Conservation (phyloP, 371 early-diverging fungal genomes). For the Mucor mucedo region DNA sequence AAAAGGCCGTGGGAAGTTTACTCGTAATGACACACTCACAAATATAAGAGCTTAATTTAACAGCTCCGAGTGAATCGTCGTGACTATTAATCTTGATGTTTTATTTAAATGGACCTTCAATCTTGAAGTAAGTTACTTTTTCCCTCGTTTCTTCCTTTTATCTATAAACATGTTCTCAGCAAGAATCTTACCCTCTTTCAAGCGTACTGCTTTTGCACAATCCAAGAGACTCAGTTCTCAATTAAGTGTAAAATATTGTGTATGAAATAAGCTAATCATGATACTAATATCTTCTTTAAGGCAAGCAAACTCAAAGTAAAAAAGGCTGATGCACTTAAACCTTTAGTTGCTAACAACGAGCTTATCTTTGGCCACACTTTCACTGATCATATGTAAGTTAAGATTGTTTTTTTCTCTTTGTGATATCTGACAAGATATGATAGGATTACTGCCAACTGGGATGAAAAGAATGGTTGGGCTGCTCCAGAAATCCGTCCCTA, state of each 20-base stretch:
- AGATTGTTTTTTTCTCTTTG: not conserved
- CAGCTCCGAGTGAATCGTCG: slow-evolving; percentile 20
- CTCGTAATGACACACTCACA: not conserved
- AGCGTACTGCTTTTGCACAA: slow-evolving; percentile 16
- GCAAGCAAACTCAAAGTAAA: slow-evolving; percentile 55
- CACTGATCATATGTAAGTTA: slow-evolving; percentile 89
- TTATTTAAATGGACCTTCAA: slow-evolving; percentile 7
- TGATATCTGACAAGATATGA: not conserved
- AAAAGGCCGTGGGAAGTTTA: slow-evolving; percentile 18
- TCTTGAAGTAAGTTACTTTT: not conserved
- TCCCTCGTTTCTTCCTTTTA: not conserved
- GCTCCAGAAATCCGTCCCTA: slow-evolving; percentile 81
- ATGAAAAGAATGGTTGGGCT: slow-evolving; percentile 78
- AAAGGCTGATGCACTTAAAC: slow-evolving; percentile 55
- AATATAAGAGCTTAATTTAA: not conserved
- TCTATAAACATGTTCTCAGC: slow-evolving; percentile 20
- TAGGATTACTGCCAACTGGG: slow-evolving; percentile 78
- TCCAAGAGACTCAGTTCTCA: slow-evolving; percentile 27
- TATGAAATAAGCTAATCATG: not conserved
- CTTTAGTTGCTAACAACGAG: slow-evolving; percentile 75
- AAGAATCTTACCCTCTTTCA: slow-evolving; percentile 15
- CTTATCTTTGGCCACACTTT: slow-evolving; percentile 91
- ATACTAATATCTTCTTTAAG: slow-evolving; percentile 24
- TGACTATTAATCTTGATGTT: slow-evolving; percentile 10
- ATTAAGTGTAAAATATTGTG: slow-evolving; percentile 25